These are phyloP conservation scores for Suillus spraguei DNA, from an alignment of 768 basidiomycete species.

Conservation along the genomic window DNA sequence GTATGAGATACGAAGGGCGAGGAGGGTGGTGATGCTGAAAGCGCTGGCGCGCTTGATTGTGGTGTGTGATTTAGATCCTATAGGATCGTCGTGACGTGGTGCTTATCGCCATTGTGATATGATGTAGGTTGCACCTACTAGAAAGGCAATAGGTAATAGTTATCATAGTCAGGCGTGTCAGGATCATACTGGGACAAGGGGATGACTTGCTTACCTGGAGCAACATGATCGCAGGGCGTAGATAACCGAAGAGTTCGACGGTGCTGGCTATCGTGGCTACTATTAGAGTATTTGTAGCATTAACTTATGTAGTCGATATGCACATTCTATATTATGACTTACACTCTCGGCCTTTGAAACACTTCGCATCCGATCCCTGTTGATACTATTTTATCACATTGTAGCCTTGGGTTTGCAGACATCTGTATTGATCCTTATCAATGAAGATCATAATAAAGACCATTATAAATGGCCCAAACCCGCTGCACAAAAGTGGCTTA, in stretches of 20 bases:
- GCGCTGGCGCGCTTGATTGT: slow-evolving; percentile 26
- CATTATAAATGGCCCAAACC: too few species aligned
- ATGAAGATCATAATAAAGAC: too few species aligned
- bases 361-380: too few species aligned
- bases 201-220: slow-evolving; percentile 13
- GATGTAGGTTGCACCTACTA: slow-evolving; percentile 31
- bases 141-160: slow-evolving; percentile 12
- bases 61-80: slow-evolving; percentile 13
- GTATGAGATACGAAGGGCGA: slow-evolving; percentile 28
- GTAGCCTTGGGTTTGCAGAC: too few species aligned
- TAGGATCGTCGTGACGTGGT: neutral
- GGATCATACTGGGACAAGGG: slow-evolving; percentile 12
- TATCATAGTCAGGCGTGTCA: slow-evolving; percentile 21
- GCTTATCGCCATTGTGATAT: slow-evolving; percentile 10
- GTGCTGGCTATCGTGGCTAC: neutral
- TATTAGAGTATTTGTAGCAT: neutral
- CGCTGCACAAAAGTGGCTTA: too few species aligned
- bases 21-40: slow-evolving; percentile 20
- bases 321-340: neutral
- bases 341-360: neutral
- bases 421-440: too few species aligned
- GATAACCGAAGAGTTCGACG: too few species aligned
- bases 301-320: neutral
- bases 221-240: neutral
- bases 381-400: too few species aligned